Conservation (phyloP, 768 basidiomycete species). For the Suillus lakei region DNA sequence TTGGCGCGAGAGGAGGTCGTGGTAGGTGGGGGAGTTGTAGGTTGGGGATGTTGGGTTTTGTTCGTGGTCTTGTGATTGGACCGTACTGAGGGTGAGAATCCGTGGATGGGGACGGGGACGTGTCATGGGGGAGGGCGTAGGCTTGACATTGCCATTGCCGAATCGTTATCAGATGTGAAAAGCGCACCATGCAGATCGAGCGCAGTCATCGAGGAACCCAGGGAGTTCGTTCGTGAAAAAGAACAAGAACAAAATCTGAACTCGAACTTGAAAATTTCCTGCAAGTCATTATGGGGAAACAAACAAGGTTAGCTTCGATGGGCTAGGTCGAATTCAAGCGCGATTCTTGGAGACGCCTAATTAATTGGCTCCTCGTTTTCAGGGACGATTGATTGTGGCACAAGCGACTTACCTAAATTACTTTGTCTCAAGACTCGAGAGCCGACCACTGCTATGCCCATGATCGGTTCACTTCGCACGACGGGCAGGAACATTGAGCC, state of each 20-base stretch:
- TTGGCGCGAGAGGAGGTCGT: slow-evolving; percentile 41
- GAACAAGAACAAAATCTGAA: too few species aligned
- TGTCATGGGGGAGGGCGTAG: neutral
- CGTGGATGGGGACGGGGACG: slow-evolving; percentile 12
- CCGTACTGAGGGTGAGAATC: slow-evolving; percentile 7
- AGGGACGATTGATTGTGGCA: slow-evolving; percentile 1
- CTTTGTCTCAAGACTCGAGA: neutral
- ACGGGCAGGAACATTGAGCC: neutral
- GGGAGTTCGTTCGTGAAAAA: slow-evolving; percentile 20
- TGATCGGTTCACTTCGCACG: neutral
- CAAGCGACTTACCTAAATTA: slow-evolving; percentile 7
- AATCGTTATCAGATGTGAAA: slow-evolving; percentile 39
- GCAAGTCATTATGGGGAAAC: neutral
- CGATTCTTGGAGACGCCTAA: neutral
- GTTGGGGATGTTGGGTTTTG: slow-evolving; percentile 21
- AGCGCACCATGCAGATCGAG: slow-evolving; percentile 61
- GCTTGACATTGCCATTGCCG: neutral
- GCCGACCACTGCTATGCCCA: neutral
- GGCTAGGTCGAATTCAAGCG: neutral
- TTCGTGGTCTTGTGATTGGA: too few species aligned
- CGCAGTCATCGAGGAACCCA: slow-evolving; percentile 53
- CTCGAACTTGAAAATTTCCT: neutral
- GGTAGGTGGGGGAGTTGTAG: slow-evolving; percentile 35
- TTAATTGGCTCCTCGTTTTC: slow-evolving; percentile 6
- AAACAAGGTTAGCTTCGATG: slow-evolving; percentile 10